Evolutionary conservation across 352 stramenopile genomes (phyloP), one percentile per base, ranked within the genome.

Genomic region (Pythium scleroteichum): DNA sequence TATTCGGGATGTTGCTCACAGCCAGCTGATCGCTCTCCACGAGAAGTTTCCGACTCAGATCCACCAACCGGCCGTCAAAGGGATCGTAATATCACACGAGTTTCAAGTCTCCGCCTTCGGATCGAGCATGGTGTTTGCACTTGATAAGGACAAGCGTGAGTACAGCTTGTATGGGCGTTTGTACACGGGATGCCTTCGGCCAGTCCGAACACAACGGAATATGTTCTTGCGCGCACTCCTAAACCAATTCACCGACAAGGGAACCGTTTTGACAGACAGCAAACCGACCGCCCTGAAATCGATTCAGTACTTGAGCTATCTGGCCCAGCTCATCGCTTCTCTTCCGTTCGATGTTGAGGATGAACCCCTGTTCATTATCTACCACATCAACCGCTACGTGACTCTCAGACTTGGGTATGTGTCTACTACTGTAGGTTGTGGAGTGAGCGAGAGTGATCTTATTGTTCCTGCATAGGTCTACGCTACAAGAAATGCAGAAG

Each of bases 321-420:
- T 94, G 26, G 70, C 82, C 8, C 69, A 90, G 46, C 61, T 96
- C 9, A 54, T 96, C 19, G 71, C 79, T 9, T 71, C 78, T 10
- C 67, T 96, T 38, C 85, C 87, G 26, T 96, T 88, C 51, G 81
- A 91, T 22, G 62, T 90, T 32, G 83, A 94, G 27, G 82, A 96
- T 35, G 85, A 96, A 39, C 87, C 84, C 42, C 71, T 96, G 20
- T 88, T 86, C 62, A 70, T 96, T 75, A 92, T 96, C 73, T 93
- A 95, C 75, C 73, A 77, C 54, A 90, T 94, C 68, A 94, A 94
- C 61, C 87, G 84, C 51, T 80, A 82, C 53, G 75, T 85, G 27
- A 88, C 85, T 35, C 79, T 96, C 63, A 86, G 84, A 59, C 79
- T 94, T 35, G 70, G 81, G 87, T 95, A 81, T 33, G 81, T 62